phyloP scores from a whole-genome alignment of 192 early-diverging fungal genomes.

The Gonapodya sp. region DNA sequence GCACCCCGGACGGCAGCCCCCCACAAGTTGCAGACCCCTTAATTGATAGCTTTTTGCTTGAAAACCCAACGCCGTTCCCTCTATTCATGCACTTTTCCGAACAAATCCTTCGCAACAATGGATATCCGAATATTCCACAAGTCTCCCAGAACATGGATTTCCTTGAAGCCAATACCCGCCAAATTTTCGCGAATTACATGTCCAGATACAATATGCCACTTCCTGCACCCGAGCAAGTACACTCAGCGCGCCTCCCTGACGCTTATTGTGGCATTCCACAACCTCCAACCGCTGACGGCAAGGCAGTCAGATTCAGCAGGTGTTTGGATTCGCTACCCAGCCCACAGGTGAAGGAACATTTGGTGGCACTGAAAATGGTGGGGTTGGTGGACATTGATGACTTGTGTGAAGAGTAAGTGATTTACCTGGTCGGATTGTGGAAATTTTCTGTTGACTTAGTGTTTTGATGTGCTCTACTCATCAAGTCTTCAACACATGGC shows the following conservation, averaged over 20 bases:
- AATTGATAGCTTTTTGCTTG: too few species aligned
- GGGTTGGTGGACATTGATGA: background rate
- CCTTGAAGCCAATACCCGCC: background rate
- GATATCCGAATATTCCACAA: background rate
- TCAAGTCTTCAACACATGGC: background rate
- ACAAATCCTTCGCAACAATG: background rate
- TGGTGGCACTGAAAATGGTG: background rate
- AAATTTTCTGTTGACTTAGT: background rate
- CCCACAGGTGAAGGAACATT: background rate
- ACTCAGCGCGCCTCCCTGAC: too few species aligned
- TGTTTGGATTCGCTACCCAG: background rate
- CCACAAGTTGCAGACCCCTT: too few species aligned
- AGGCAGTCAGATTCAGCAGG: background rate
- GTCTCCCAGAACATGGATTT: background rate
- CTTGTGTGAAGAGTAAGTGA: background rate
- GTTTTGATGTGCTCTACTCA: background rate
- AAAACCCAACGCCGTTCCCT: background rate
- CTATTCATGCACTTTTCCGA: background rate
- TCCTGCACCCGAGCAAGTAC: too few species aligned
- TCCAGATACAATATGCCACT: too few species aligned
- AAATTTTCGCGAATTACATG: background rate
- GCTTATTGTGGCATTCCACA: too few species aligned
- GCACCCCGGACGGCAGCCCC: background rate
- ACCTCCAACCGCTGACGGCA: background rate
- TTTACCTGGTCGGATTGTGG: background rate